These are phyloP conservation scores for Lineolata rhizophorae DNA, from an alignment of 495 filamentous ascomycete genomes.

Conservation along the genomic window DNA sequence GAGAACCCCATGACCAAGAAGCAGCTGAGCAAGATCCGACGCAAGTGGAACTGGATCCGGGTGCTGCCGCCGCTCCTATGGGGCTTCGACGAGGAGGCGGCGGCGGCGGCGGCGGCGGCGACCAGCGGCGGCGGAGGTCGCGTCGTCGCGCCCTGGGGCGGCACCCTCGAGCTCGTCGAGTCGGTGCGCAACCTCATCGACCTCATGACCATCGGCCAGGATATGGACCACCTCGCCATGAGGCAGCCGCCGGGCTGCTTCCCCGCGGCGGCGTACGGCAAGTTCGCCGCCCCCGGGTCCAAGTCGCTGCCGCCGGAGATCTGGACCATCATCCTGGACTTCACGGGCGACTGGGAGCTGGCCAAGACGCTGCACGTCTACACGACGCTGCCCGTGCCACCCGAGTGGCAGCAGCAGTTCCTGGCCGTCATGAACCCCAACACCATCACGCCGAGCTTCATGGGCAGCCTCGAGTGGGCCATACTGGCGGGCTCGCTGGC, in stretches of 20 bases:
- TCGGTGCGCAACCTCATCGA: conserved; percentile 47
- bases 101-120: too few relatives aligned
- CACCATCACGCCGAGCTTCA: conserved; percentile 21
- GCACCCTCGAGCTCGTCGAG: conserved; percentile 37
- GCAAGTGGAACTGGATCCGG: conserved; percentile 65
- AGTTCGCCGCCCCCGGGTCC: conserved; percentile 5
- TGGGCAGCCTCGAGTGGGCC: conserved; percentile 52
- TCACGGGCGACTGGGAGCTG: conserved; percentile 73
- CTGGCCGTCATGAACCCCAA: conserved; percentile 20
- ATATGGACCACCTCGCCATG: conserved; percentile 22
- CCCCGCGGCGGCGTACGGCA: too few relatives aligned
- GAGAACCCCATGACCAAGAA: conserved; percentile 65
- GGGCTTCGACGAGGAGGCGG: conserved; percentile 34
- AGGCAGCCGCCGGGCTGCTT: too few relatives aligned
- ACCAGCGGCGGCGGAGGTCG: conserved; percentile 17
- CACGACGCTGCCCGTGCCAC: conserved; percentile 48
- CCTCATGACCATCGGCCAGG: conserved; percentile 34
- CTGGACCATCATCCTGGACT: conserved; percentile 72
- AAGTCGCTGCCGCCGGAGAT: conserved; percentile 56
- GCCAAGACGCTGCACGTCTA: conserved; percentile 60
- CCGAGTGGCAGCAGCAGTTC: too few relatives aligned
- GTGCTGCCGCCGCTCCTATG: conserved; percentile 51
- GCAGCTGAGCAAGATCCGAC: conserved; percentile 56
- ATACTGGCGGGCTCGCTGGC: conserved; percentile 49
- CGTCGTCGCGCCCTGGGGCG: conserved; percentile 30